phyloP scores from a whole-genome alignment of 345 rosid genomes.

The Arabidopsis thaliana region TAIR10.1 NC_003074.8:17439501-17440000 shows the following conservation, averaged over 20 bases:
- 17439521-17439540: slow-evolving; percentile 18
- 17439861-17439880: slow-evolving; percentile 85
- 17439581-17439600: slow-evolving; percentile 90
- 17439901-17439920: slow-evolving; percentile 87
- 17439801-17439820: slow-evolving; percentile 79
- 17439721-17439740: slow-evolving; percentile 65
- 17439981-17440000: slow-evolving; percentile 89
- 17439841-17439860: slow-evolving; percentile 71
- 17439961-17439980: slow-evolving; percentile 92
- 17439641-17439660: slow-evolving; percentile 84
- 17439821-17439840: slow-evolving; percentile 77
- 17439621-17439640: slow-evolving; percentile 77
- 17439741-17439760: background rate
- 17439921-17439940: slow-evolving; percentile 88
- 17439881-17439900: slow-evolving; percentile 78
- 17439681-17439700: slow-evolving; percentile 91
- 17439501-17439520: background rate
- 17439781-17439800: slow-evolving; percentile 19
- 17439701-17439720: slow-evolving; percentile 88
- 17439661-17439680: slow-evolving; percentile 97
- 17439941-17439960: slow-evolving; percentile 89
- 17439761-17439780: background rate
- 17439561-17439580: slow-evolving; percentile 93
- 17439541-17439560: slow-evolving; percentile 32
- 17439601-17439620: slow-evolving; percentile 78